Evolutionary conservation across 1,284 basidiomycete species (phyloP), one percentile per base, ranked within the genome.

Genomic region (Cryptococcus sp.): DNA sequence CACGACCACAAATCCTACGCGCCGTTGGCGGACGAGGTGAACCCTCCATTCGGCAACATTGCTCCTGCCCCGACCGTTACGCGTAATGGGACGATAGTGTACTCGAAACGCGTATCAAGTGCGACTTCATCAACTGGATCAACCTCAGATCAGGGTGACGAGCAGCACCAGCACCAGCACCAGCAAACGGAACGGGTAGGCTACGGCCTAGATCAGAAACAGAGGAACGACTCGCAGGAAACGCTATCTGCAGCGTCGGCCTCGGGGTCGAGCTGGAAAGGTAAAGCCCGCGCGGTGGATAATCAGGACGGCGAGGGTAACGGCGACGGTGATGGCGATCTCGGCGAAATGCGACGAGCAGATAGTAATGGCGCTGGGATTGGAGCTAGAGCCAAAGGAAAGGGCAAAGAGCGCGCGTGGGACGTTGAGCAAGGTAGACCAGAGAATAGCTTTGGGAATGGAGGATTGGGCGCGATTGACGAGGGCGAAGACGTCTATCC

Each of bases 391-490:
- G 44, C 31, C 15, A 23, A 51, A 13, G 25, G 44, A 45, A 69
- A 70, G 45, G 68, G 70, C 40, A 71, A 70, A 56, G 67, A 65
- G 27, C 45, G 67, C 38, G 64, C 61, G 0, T 70, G 72, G 68
- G 74, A 74, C 50, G 57, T 62, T 8, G 68, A 71, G 51, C 63
- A 57, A 39, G 70, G 70, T 1, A 23, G 44, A 25, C 78, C 31
- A 78, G 52, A 76, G 76, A 5, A 74, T 76, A 1, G 40, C 69
- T n/a, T 76, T 70, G 52, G 72, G 71, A 42, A 70, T 65, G 16
- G 72, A 73, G 47, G 75, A 69, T 15, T 76, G 76, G 47, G 78
- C 31, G 31, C 31, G 31, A 35, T 35, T 8, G 31, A 35, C 13
- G 31, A 61, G 22, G 48, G 58, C 1, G 50, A 59, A 1, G 66